Percentiles rank a stretch among this genome's conserved stretches.
These are phyloP conservation scores for Tricholoma furcatifolium DNA, from an alignment of 768 basidiomycete genomes.

Conservation along the genomic window DNA sequence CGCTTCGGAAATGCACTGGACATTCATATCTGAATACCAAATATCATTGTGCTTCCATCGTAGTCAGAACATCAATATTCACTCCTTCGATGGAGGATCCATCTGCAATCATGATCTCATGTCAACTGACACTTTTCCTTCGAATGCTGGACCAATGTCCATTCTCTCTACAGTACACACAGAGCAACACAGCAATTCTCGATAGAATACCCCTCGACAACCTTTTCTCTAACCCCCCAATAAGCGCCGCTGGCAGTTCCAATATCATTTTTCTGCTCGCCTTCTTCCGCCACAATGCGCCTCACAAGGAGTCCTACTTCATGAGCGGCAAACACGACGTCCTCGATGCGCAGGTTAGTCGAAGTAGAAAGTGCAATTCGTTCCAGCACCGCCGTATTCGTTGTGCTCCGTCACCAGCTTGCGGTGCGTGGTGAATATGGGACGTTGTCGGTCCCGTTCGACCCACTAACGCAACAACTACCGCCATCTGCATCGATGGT, in stretches of 20 bases:
- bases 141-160: too few species aligned
- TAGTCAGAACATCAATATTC: too few species aligned
- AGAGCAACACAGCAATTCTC: too few species aligned
- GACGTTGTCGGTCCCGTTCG: slow-evolving; percentile 13
- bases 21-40: too few species aligned
- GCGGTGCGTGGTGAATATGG: slow-evolving; percentile 52
- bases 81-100: too few species aligned
- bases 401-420: slow-evolving; percentile 56
- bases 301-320: slow-evolving; percentile 74
- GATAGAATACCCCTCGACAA: slow-evolving; percentile 48
- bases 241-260: slow-evolving; percentile 30
- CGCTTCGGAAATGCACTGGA: too few species aligned
- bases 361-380: slow-evolving; percentile 79
- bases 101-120: too few species aligned
- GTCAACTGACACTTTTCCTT: too few species aligned
- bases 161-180: too few species aligned
- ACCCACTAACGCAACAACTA: slow-evolving; percentile 2
- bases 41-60: too few species aligned
- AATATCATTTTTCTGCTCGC: slow-evolving; percentile 20
- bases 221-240: slow-evolving; percentile 41
- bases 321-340: slow-evolving; percentile 84
- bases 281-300: slow-evolving; percentile 31
- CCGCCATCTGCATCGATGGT: slow-evolving; percentile 19
- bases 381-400: slow-evolving; percentile 66
- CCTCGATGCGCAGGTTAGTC: slow-evolving; percentile 80